Conservation (phyloP, 2,329 filamentous ascomycete genomes). For the Tolypocladium amazonense region DNA sequence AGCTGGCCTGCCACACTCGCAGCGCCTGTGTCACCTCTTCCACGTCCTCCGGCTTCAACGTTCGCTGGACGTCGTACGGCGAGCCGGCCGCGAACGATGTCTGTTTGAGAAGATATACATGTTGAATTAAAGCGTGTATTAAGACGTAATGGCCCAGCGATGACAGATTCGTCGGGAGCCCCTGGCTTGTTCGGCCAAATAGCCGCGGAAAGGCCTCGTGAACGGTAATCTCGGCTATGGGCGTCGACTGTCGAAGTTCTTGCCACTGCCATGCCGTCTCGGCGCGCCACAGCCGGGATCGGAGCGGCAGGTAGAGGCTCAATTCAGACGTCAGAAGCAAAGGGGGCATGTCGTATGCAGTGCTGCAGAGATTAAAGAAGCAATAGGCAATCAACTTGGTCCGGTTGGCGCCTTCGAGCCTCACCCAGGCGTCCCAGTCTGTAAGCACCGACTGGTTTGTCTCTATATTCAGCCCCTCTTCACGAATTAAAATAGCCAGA, state of each 20-base stretch:
- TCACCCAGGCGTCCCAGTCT: conserved; percentile 52
- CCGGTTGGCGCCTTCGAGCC: conserved; percentile 43
- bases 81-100: conserved; percentile 40
- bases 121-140: conserved; percentile 61
- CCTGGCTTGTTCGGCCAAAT: conserved; percentile 39
- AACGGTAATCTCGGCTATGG: conserved; percentile 39
- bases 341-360: conserved; percentile 50
- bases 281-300: conserved; percentile 46
- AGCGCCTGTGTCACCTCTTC: conserved; percentile 46
- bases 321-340: conserved; percentile 48
- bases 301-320: conserved; percentile 42
- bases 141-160: conserved; percentile 60
- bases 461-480: conserved; percentile 43
- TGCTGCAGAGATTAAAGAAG: conserved; percentile 53
- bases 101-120: conserved; percentile 60
- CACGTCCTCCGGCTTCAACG: conserved; percentile 42
- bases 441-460: conserved; percentile 31
- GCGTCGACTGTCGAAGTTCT: conserved; percentile 40
- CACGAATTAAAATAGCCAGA: conserved; percentile 45
- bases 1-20: conserved; percentile 46
- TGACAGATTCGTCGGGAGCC: conserved; percentile 38
- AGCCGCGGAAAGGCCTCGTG: conserved; percentile 47
- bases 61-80: conserved; percentile 38
- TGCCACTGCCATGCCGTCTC: conserved; percentile 51
- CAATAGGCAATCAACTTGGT: conserved; percentile 52